Conservation (phyloP, 371 early-diverging fungal genomes). For the Sporodiniella umbellata region DNA sequence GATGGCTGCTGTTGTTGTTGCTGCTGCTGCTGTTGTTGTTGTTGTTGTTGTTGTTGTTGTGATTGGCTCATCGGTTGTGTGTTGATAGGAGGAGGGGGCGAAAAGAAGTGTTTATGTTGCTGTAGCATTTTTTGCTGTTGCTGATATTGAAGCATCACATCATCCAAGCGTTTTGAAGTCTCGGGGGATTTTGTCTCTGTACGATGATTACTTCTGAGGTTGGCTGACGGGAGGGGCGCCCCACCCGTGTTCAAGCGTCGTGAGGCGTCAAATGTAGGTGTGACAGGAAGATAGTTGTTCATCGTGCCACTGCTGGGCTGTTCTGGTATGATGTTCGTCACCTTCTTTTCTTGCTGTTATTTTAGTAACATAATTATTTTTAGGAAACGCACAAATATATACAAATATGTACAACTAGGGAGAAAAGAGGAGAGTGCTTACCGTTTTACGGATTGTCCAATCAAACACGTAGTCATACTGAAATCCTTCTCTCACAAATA, state of each 20-base stretch:
- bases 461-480: conserved; percentile 98
- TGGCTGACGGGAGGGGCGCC: conserved; percentile 36
- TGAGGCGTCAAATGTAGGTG: conserved; percentile 14
- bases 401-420: neutral
- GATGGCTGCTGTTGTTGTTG: neutral
- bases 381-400: too few species aligned
- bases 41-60: neutral
- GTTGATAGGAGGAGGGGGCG: neutral
- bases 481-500: conserved; percentile 93
- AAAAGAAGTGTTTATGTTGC: conserved; percentile 21
- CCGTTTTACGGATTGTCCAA: conserved; percentile 79
- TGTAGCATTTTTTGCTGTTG: conserved; percentile 44
- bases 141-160: conserved; percentile 51
- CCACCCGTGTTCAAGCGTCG: conserved; percentile 16
- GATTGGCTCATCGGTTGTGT: neutral
- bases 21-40: neutral
- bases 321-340: neutral
- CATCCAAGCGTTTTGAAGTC: conserved; percentile 45
- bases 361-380: too few species aligned
- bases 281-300: conserved; percentile 6
- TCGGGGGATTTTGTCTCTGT: conserved; percentile 45
- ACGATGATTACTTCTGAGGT: conserved; percentile 24
- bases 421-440: conserved; percentile 10
- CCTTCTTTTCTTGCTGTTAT: conserved; percentile 29
- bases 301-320: conserved; percentile 2